Percentiles rank a stretch among this genome's conserved stretches.
These are phyloP conservation scores for Ampelomyces quisqualis DNA, from an alignment of 2,329 filamentous ascomycete species.

Conservation along the genomic window DNA sequence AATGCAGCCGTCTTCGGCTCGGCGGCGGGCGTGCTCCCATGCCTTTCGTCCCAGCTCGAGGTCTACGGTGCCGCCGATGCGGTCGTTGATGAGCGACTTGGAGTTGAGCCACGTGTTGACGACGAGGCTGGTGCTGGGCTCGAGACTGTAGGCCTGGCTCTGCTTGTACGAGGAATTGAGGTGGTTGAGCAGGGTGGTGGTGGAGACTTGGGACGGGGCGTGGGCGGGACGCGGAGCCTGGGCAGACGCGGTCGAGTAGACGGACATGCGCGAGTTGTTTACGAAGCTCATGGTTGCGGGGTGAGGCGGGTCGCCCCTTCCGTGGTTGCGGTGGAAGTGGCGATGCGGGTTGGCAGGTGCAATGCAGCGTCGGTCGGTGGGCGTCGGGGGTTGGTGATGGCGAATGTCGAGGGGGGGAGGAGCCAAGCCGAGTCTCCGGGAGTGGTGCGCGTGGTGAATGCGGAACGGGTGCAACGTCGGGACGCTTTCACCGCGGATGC, in stretches of 20 bases:
- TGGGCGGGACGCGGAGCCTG: conserved; percentile 58
- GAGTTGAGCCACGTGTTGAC: conserved; percentile 96
- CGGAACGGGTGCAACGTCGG: conserved; percentile 8
- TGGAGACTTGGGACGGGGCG: conserved; percentile 79
- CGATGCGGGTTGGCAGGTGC: conserved; percentile 11
- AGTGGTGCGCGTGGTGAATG: conserved; percentile 7
- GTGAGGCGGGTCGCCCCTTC: conserved; percentile 29
- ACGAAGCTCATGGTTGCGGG: conserved; percentile 52
- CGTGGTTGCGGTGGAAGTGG: conserved; percentile 10
- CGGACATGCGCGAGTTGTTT: conserved; percentile 59
- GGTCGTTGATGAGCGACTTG: conserved; percentile 67
- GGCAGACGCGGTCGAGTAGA: conserved; percentile 62
- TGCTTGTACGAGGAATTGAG: conserved; percentile 86
- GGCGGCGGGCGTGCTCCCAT: conserved; percentile 93
- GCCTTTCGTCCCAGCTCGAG: conserved; percentile 73
- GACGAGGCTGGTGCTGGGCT: conserved; percentile 85
- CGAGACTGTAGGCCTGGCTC: conserved; percentile 78
- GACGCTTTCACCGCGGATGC: not conserved
- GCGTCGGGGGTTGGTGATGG: too few species aligned
- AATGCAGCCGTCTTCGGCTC: conserved; percentile 94
- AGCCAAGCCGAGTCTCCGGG: conserved; percentile 3
- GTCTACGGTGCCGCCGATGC: conserved; percentile 77
- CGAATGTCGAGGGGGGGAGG: conserved; percentile 17
- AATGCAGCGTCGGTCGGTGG: too few species aligned
- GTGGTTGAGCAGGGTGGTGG: conserved; percentile 87